phyloP scores from a whole-genome alignment of 2,329 filamentous ascomycete genomes.

The Sclerotinia trifoliorum region DNA sequence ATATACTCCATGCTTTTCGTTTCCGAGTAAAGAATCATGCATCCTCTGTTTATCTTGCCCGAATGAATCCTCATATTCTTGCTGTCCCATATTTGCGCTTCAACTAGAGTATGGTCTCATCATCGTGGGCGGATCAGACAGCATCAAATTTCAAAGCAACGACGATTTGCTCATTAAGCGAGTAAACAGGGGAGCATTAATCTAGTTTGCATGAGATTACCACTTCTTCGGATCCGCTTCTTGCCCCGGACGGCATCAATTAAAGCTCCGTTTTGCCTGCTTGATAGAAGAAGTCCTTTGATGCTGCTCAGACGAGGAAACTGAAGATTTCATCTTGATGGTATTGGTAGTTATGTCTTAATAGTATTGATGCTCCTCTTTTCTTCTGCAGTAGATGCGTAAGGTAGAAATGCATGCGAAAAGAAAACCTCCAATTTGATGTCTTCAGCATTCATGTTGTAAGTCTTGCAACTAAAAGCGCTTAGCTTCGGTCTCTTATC shows the following conservation, averaged over 20 bases:
- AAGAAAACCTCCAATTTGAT: background rate
- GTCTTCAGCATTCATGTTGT: background rate
- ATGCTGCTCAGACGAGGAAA: background rate
- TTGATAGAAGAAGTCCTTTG: background rate
- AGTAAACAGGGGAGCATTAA: conserved; percentile 11
- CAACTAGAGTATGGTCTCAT: background rate
- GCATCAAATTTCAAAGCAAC: background rate
- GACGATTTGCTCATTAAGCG: conserved; percentile 8
- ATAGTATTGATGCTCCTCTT: background rate
- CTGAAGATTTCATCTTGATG: background rate
- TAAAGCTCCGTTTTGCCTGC: background rate
- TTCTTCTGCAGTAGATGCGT: background rate
- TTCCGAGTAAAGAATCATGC: background rate
- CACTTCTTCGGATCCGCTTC: conserved; percentile 13
- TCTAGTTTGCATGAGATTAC: conserved; percentile 4
- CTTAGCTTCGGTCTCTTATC: conserved; percentile 11
- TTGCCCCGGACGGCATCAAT: conserved; percentile 1
- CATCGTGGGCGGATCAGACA: background rate
- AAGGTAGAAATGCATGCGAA: background rate
- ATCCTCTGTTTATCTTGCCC: background rate
- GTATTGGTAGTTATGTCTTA: too few relatives aligned
- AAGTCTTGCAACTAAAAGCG: background rate
- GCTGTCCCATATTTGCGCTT: background rate
- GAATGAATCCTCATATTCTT: background rate
- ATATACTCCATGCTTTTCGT: background rate